Evolutionary conservation across 345 rosid genomes (phyloP).

Genomic region (Streptanthus diversifolius): DNA sequence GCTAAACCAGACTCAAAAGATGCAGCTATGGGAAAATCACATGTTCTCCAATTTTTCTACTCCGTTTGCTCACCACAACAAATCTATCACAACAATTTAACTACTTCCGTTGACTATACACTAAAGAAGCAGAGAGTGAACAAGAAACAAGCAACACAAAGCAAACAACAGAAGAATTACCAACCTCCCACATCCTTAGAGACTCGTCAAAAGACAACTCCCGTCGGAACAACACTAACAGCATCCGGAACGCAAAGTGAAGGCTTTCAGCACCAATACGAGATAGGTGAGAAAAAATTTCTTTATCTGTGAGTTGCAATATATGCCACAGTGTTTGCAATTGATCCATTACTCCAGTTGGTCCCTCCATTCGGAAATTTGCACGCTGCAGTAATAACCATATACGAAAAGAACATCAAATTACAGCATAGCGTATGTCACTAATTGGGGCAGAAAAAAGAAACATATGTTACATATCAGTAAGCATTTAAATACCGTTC

Average conservation of each 20-base stretch:
- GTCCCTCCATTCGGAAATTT: constrained; percentile 75
- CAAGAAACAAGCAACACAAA: not conserved
- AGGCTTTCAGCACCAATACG: constrained; percentile 79
- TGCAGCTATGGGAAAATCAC: not conserved
- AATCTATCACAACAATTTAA: not conserved
- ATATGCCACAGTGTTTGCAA: constrained; percentile 70
- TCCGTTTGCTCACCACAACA: not conserved
- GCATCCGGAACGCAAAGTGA: constrained; percentile 82
- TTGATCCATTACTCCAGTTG: constrained; percentile 77
- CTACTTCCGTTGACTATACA: not conserved
- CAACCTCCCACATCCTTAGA: constrained; percentile 82
- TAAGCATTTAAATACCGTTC: constrained; percentile 50
- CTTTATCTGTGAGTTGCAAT: constrained; percentile 61
- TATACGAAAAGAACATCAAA: constrained; percentile 13
- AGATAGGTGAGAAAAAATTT: constrained; percentile 59
- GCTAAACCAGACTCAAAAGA: not conserved
- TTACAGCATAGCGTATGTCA: not conserved
- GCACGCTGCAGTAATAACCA: constrained; percentile 46
- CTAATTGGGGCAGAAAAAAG: not conserved
- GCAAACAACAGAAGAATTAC: constrained; percentile 5
- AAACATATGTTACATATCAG: constrained; percentile 4
- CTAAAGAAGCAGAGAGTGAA: not conserved
- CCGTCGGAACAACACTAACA: constrained; percentile 71
- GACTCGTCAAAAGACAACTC: constrained; percentile 64
- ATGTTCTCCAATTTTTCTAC: not conserved